phyloP scores from a whole-genome alignment of 345 rosid genomes.

The Hevea brasiliensis region DNA sequence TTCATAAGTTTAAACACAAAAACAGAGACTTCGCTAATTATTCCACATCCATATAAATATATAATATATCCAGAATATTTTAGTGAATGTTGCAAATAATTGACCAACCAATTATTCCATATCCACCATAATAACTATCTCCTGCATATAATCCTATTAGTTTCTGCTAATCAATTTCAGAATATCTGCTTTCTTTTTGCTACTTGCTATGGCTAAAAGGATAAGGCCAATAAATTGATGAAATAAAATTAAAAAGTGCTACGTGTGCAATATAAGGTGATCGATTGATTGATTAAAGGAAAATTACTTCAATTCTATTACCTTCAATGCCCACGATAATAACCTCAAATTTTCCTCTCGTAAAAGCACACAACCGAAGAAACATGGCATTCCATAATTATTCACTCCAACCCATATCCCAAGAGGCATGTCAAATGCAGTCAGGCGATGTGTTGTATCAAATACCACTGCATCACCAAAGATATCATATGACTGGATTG shows the following conservation, averaged over 20 bases:
- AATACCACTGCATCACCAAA: no score
- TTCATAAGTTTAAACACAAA: conserved; percentile 1
- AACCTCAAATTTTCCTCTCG: conserved; percentile 76
- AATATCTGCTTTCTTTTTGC: background rate
- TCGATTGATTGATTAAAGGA: background rate
- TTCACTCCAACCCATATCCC: no score
- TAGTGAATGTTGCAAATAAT: background rate
- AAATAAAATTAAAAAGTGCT: background rate
- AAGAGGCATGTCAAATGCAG: no score
- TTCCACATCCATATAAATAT: background rate
- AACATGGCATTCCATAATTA: conserved; percentile 95
- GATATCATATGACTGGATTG: no score
- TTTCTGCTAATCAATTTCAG: background rate
- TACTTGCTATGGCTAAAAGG: background rate
- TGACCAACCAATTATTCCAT: background rate
- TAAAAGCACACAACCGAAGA: conserved; percentile 85
- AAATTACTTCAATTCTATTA: conserved; percentile 33
- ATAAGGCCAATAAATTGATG: conserved; percentile 6
- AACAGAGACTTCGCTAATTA: background rate
- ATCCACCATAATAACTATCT: background rate
- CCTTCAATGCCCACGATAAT: no score
- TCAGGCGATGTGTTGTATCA: no score
- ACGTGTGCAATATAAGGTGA: conserved; percentile 5
- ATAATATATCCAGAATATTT: background rate
- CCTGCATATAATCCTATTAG: background rate